A percentile compares a stretch with the other conserved stretches of the same genome.
These are phyloP conservation scores for Peronospora destructor DNA, from an alignment of 352 stramenopile genomes.

Conservation along the genomic window DNA sequence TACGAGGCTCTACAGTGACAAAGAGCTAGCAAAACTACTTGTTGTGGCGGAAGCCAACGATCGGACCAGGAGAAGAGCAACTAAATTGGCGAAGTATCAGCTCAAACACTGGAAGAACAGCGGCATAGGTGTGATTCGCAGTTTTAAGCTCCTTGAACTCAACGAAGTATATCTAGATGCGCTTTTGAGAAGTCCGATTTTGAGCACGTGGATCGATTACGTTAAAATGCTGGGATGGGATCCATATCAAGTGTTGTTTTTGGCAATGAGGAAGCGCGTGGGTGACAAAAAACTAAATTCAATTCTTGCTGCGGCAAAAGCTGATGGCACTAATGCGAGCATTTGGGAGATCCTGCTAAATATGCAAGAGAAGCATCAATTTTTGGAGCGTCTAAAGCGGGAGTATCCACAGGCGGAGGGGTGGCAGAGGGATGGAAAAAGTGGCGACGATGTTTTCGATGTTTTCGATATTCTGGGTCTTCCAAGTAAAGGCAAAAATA, in stretches of 20 bases:
- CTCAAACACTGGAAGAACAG: neutral
- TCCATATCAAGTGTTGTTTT: constrained; percentile 2
- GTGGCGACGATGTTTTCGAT: constrained; percentile 1
- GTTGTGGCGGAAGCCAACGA: too few species aligned
- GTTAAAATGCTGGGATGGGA: neutral
- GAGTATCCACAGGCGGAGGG: neutral
- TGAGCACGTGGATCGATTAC: constrained; percentile 8
- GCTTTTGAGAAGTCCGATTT: constrained; percentile 3
- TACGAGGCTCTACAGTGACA: too few species aligned
- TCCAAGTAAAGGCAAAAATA: neutral
- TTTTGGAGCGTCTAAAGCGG: too few species aligned
- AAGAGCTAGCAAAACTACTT: too few species aligned
- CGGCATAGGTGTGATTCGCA: neutral
- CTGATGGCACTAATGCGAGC: neutral
- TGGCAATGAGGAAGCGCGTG: neutral
- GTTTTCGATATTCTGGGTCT: constrained; percentile 4
- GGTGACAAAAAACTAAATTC: neutral
- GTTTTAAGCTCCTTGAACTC: constrained; percentile 1
- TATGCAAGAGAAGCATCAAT: too few species aligned
- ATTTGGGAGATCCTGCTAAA: neutral
- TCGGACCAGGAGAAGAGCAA: too few species aligned
- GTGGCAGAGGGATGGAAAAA: constrained; percentile 4
- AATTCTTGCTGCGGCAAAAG: constrained; percentile 2
- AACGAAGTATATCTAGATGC: neutral
- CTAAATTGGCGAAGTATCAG: neutral